A percentile compares a stretch with the other conserved stretches of the same genome.
phyloP scores from a whole-genome alignment of 208 protist genomes.

The Leishmania mexicana region DNA sequence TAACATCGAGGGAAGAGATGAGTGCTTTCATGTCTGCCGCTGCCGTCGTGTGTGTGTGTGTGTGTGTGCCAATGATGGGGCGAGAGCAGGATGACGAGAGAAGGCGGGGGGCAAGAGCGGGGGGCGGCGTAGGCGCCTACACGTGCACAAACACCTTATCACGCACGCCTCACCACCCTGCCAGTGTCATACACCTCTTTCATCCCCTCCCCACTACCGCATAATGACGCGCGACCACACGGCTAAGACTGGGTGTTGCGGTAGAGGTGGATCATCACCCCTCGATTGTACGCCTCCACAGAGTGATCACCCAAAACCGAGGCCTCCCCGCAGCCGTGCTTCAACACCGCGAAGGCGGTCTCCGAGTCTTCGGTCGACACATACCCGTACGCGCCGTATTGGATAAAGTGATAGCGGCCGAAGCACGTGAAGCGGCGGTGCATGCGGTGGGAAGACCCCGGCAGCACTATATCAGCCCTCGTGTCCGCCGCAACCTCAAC shows the following conservation, averaged over 20 bases:
- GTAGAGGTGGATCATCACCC: constrained; percentile 63
- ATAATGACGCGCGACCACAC: neutral
- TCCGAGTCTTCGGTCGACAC: constrained; percentile 67
- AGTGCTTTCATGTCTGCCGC: neutral
- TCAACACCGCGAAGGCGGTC: constrained; percentile 59
- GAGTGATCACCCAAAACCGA: constrained; percentile 54
- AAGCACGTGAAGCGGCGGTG: constrained; percentile 74
- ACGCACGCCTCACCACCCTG: neutral
- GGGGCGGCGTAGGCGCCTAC: neutral
- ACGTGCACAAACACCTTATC: too few species aligned
- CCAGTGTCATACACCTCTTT: neutral
- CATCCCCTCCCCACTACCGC: neutral
- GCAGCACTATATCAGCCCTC: constrained; percentile 15
- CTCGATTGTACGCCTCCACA: constrained; percentile 68
- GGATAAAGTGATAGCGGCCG: constrained; percentile 76
- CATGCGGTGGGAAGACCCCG: constrained; percentile 18
- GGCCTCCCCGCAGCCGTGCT: constrained; percentile 44
- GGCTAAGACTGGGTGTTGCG: constrained; percentile 17
- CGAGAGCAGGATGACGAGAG: neutral
- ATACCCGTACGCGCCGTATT: constrained; percentile 50
- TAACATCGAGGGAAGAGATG: neutral
- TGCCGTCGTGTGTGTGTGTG: neutral
- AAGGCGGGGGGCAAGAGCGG: neutral
- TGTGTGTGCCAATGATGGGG: neutral
- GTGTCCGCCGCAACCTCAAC: constrained; percentile 3